Base-by-base conservation (phyloP, 768 basidiomycete species). In the Tephrocybe sp. region DNA sequence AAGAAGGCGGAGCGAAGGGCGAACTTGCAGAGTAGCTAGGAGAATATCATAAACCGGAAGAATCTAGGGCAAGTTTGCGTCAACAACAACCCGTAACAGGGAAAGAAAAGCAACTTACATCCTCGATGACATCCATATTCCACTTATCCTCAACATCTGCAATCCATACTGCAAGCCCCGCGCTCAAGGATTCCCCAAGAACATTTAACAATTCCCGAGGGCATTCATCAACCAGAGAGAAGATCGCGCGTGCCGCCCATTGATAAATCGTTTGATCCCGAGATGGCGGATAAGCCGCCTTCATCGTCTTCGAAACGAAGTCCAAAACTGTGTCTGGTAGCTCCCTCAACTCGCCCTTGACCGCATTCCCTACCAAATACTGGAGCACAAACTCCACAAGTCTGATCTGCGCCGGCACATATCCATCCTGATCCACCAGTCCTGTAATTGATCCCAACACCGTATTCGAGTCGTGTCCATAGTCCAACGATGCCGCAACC, bases 201-300 rank as follows among this genome's bases (percentile, higher is more conserved):
- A 33, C 20, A 12, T 32, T 11, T 32, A 57, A 8, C 8, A 57
- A 45, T 26, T 54, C 49, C 7, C 30, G 33, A 2, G 85, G 83
- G 60, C 84, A 85, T 0, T 65, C 56, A 49, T 85, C 84, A 35
- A 91, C 67, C 4, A 78, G 60, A 6, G 70, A 66, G 39, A 74
- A 75, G 46, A 89, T 65, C 4, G 84, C 74, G 34, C 82, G 70
- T 16, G 83, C 67, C 55, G 87, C 69, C 87, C 87, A 90, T 53
- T 80, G 69, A 32, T 78, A 76, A 33, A 74, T 73, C 45, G 77
- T 72, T 60, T 76, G 72, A 57, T 80, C 77, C 41, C 71, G 69
- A 16, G 76, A 76, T 0, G 87, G 85, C 0, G 89, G 89, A 66
- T 92, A 92, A 8, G 78, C 77, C 8, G 77, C 72, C 17, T 70